phyloP scores from a whole-genome alignment of 305 asterid species.

The Fraxinus dipetala region DNA sequence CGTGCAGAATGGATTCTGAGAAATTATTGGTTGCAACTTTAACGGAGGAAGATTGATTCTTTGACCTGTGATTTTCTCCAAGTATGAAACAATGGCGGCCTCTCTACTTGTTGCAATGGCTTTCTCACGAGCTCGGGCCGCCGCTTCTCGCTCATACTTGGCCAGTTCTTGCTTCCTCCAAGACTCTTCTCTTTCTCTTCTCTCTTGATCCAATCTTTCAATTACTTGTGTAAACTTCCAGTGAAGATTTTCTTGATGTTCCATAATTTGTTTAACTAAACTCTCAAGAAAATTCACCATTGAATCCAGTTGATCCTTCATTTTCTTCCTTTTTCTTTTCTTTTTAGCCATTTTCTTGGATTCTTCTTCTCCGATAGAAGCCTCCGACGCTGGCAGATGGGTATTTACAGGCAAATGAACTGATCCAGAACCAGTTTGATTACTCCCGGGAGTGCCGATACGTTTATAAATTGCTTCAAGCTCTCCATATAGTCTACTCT shows the following conservation, averaged over 20 bases:
- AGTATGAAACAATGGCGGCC: constrained; percentile 48
- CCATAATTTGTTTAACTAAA: constrained; percentile 45
- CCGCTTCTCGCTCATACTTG: constrained; percentile 35
- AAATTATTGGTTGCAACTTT: not conserved
- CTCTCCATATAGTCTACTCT: constrained; percentile 44
- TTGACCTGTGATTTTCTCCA: constrained; percentile 62
- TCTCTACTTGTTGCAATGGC: constrained; percentile 43
- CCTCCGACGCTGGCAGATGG: constrained; percentile 21
- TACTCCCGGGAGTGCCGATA: constrained; percentile 20
- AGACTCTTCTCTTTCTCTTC: constrained; percentile 50
- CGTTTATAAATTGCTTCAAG: constrained; percentile 63
- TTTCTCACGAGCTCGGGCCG: constrained; percentile 40
- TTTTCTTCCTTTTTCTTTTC: constrained; percentile 28
- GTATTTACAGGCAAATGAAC: constrained; percentile 3
- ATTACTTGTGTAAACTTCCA: constrained; percentile 42
- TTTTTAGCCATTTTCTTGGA: not conserved
- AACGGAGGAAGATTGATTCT: constrained; percentile 32
- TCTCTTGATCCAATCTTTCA: constrained; percentile 55
- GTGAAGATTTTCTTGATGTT: constrained; percentile 54
- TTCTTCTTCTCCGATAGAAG: constrained; percentile 25
- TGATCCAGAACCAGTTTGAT: constrained; percentile 39
- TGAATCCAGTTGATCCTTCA: constrained; percentile 20
- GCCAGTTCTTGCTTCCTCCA: constrained; percentile 55
- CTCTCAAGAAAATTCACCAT: constrained; percentile 42
- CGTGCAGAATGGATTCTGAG: not conserved